These are phyloP conservation scores for Ganoderma meredithae DNA, from an alignment of 1,284 basidiomycete genomes.

Conservation along the genomic window DNA sequence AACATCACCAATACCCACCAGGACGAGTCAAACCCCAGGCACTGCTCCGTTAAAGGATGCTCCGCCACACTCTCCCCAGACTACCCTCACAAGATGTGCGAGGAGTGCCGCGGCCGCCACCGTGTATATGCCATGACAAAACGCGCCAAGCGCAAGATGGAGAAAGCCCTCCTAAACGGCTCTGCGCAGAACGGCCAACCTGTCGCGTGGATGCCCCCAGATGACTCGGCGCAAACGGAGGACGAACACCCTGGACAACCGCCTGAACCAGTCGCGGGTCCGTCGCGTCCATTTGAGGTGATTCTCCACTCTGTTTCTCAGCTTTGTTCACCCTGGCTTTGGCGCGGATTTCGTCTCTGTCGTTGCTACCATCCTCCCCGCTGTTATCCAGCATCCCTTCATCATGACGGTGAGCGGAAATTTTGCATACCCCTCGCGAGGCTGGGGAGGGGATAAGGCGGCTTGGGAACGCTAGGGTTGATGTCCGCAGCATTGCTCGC, in stretches of 20 bases:
- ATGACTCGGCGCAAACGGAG: conserved; percentile 30
- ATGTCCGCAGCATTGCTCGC: background rate
- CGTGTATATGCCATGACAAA: conserved; percentile 60
- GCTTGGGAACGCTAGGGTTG: background rate
- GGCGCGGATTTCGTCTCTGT: background rate
- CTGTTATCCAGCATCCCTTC: background rate
- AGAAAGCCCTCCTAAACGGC: conserved; percentile 51
- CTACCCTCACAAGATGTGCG: conserved; percentile 59
- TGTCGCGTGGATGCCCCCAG: conserved; percentile 42
- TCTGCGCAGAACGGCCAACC: conserved; percentile 38
- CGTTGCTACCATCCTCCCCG: background rate
- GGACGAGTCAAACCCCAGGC: conserved; percentile 18
- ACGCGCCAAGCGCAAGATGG: conserved; percentile 56
- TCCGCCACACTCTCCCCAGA: conserved; percentile 35
- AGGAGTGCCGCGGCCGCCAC: conserved; percentile 56
- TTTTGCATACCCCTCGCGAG: background rate
- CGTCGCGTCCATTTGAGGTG: conserved; percentile 25
- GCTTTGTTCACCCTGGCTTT: background rate
- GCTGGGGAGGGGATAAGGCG: background rate
- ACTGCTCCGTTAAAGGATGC: conserved; percentile 45
- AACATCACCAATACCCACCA: background rate
- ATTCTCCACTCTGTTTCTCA: background rate
- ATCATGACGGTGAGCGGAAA: background rate
- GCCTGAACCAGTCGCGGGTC: conserved; percentile 19
- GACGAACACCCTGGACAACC: conserved; percentile 15